phyloP scores from a whole-genome alignment of 2,329 filamentous ascomycete species.

The Fusarium virguliforme region DNA sequence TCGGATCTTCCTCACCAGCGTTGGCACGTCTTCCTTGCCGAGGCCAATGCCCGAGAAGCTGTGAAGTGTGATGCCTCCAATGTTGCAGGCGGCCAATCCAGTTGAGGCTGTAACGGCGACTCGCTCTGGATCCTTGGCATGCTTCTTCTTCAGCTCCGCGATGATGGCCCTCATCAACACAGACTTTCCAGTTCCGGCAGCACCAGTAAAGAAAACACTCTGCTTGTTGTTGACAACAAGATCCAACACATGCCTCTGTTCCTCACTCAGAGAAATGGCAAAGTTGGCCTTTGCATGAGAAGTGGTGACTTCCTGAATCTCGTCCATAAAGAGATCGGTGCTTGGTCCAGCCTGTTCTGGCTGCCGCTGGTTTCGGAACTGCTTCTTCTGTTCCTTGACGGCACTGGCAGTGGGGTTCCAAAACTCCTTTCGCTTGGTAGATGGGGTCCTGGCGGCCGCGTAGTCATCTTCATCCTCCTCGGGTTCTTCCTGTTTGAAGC shows the following conservation, averaged over 20 bases:
- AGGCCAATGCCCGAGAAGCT: conserved; percentile 94
- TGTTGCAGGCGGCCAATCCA: conserved; percentile 95
- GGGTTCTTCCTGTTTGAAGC: conserved; percentile 57
- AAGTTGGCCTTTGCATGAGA: conserved; percentile 55
- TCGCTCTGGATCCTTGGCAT: conserved; percentile 82
- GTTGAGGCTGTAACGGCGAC: conserved; percentile 97
- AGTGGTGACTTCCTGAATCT: conserved; percentile 60
- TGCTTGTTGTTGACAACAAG: conserved; percentile 85
- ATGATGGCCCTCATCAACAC: conserved; percentile 96
- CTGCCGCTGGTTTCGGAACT: conserved; percentile 72
- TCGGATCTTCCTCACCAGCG: conserved; percentile 91
- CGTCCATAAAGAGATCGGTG: conserved; percentile 50
- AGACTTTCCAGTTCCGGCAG: conserved; percentile 96
- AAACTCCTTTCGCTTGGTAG: conserved; percentile 49
- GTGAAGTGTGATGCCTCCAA: conserved; percentile 95
- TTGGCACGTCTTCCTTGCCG: conserved; percentile 87
- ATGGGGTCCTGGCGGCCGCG: conserved; percentile 46
- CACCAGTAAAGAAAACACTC: conserved; percentile 98
- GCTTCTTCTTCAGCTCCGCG: conserved; percentile 82
- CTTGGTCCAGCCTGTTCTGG: conserved; percentile 61
- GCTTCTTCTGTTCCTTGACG: conserved; percentile 79
- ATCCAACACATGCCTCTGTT: conserved; percentile 87
- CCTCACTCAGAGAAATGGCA: conserved; percentile 82
- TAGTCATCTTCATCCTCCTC: conserved; percentile 55
- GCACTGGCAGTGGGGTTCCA: conserved; percentile 49